Evolutionary conservation across 1,139 yeast species (phyloP).

Genomic region (Candida buenavistaensis): DNA sequence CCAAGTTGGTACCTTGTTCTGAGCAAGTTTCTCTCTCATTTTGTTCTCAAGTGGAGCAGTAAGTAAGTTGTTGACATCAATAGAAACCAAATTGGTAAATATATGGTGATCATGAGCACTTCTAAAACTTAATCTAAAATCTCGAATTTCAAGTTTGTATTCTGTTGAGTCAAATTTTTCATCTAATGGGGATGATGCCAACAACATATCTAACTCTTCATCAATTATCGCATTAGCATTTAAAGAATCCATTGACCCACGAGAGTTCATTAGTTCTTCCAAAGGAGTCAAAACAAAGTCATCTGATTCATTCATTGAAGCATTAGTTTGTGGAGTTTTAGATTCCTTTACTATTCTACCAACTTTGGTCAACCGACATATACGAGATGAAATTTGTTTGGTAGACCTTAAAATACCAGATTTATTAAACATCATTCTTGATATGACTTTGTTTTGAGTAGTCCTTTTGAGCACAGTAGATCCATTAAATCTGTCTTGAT

Average conservation of each 20-base stretch:
- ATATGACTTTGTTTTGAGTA: slow-evolving; percentile 43
- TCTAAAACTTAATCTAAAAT: slow-evolving; percentile 14
- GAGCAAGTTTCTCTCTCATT: slow-evolving; percentile 4
- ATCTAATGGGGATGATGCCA: slow-evolving; percentile 26
- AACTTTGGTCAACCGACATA: slow-evolving; percentile 25
- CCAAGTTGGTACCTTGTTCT: slow-evolving; percentile 13
- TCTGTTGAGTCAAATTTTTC: slow-evolving; percentile 15
- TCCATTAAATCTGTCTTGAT: slow-evolving; percentile 21
- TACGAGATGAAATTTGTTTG: slow-evolving; percentile 41
- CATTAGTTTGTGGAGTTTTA: slow-evolving; percentile 14
- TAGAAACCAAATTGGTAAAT: slow-evolving; percentile 5
- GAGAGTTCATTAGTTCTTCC: slow-evolving; percentile 21
- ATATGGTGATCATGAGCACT: slow-evolving; percentile 5
- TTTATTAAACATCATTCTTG: slow-evolving; percentile 41
- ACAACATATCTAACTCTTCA: slow-evolving; percentile 26
- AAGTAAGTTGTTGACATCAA: slow-evolving; percentile 5
- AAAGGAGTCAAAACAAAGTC: slow-evolving; percentile 28
- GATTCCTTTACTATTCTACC: slow-evolving; percentile 17
- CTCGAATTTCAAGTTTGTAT: slow-evolving; percentile 13
- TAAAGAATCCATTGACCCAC: slow-evolving; percentile 16
- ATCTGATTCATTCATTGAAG: slow-evolving; percentile 21
- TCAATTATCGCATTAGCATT: slow-evolving; percentile 24
- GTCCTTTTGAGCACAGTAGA: slow-evolving; percentile 31
- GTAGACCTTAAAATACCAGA: slow-evolving; percentile 39
- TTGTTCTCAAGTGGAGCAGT: slow-evolving; percentile 2